These are phyloP conservation scores for Termitomyces sp. DNA, from an alignment of 768 basidiomycete genomes.

Conservation along the genomic window DNA sequence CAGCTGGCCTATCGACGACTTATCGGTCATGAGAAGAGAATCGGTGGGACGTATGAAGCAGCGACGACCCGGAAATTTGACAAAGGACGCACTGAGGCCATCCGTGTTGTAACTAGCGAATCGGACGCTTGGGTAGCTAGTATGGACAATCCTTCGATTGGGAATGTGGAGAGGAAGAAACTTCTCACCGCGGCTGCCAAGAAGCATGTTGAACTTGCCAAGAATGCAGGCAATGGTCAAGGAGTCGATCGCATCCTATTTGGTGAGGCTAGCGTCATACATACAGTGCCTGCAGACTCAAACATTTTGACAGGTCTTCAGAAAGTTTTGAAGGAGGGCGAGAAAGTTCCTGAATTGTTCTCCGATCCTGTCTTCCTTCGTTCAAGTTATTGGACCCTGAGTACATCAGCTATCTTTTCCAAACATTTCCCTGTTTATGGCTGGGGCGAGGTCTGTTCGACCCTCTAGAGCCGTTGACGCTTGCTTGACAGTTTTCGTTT, in stretches of 20 bases:
- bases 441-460: constrained; percentile 75
- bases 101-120: constrained; percentile 77
- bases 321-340: constrained; percentile 58
- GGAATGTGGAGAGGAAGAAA: constrained; percentile 39
- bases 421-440: constrained; percentile 83
- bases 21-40: constrained; percentile 45
- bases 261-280: constrained; percentile 40
- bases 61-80: constrained; percentile 86
- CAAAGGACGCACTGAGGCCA: constrained; percentile 93
- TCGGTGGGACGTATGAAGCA: constrained; percentile 90
- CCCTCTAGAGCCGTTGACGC: not conserved
- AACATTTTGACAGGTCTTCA: constrained; percentile 53
- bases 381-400: constrained; percentile 81
- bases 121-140: constrained; percentile 72
- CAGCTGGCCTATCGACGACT: constrained; percentile 86
- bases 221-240: constrained; percentile 57
- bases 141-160: constrained; percentile 56
- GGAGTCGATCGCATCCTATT: constrained; percentile 89
- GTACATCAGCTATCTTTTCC: constrained; percentile 88
- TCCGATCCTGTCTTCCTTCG: constrained; percentile 70
- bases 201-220: constrained; percentile 66
- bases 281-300: not conserved
- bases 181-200: constrained; percentile 60
- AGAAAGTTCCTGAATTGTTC: constrained; percentile 68
- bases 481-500: not conserved